Evolutionary conservation across 2,329 filamentous ascomycete genomes (phyloP), one percentile per base, ranked within the genome.

Genomic region (Penicillium sp.): DNA sequence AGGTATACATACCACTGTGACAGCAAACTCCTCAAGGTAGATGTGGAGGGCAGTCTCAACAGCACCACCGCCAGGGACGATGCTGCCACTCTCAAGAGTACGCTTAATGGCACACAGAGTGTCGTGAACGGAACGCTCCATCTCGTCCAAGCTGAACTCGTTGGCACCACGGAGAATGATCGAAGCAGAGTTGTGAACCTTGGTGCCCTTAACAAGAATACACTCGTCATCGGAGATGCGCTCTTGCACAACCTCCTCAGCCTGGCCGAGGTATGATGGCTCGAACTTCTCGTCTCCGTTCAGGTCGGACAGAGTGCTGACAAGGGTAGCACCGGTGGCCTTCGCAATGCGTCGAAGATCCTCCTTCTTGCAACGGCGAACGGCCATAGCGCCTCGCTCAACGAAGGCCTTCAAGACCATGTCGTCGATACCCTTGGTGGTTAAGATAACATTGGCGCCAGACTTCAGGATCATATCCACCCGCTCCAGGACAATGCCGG

Each of bases 31-130:
- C 75, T 98, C 93, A 27, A 98, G 81, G 74, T 97, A 98, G 68
- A 98, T 98, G 76, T 97, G 93, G 56, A 98, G 81, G 40, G 93
- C 93, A n/a, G 93, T 97, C 77, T 98, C 93, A 18, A 96, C 91
- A 35, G 93, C 93, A 66, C 91, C 93, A 57, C 93, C 93, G 57
- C 93, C 93, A 13, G 93, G 93, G 31, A 98, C 93, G 57, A 98
- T 94, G 72, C 87, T 90, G 63, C 93, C 93, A 65, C 89, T 95
- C 75, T 98, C 93, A 6, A 98, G 78, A 3, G 93, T 96, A 60
- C 93, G 84, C 83, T 98, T 98, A 55, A 98, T 90, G 38, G 93
- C 93, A 58, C 88, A 96, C 38, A 98, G 79, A 11, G 91, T 95
- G 72, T 98, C 93, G 74, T 98, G 93, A 14, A 98, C 84, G 1